A percentile compares a stretch with the other conserved stretches of the same genome.
Evolutionary conservation across 352 stramenopile genomes (phyloP).

Genomic region (Pythium aquatile): DNA sequence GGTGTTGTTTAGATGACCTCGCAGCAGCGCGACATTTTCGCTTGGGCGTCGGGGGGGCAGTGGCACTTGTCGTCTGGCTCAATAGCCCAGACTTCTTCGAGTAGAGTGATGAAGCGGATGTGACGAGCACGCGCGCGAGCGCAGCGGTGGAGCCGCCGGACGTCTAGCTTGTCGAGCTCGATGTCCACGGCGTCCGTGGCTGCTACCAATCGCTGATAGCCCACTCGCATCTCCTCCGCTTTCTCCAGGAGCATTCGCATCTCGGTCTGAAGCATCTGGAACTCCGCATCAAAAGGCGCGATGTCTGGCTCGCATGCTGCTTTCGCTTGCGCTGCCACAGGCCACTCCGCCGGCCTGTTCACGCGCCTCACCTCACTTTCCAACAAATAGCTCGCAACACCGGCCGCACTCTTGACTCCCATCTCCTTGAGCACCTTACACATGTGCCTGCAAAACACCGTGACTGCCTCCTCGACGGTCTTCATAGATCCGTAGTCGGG

Average conservation of each 20-base stretch:
- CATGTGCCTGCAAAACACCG: too few species aligned
- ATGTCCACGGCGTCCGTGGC: background rate
- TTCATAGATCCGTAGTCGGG: too few species aligned
- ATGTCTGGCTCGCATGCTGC: background rate
- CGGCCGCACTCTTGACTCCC: too few species aligned
- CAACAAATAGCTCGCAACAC: too few species aligned
- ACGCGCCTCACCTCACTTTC: too few species aligned
- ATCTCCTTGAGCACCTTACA: too few species aligned
- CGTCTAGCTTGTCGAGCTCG: constrained; percentile 13
- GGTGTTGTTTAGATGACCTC: background rate
- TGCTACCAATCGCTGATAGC: background rate
- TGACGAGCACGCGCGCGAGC: constrained; percentile 17
- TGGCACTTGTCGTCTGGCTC: constrained; percentile 2
- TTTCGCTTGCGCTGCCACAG: background rate
- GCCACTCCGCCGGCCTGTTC: too few species aligned
- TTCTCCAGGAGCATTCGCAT: constrained; percentile 9
- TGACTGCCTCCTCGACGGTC: background rate
- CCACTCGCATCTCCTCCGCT: background rate
- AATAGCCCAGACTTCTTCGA: constrained; percentile 21
- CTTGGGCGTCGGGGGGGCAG: background rate
- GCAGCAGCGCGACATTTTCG: background rate
- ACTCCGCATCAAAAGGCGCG: constrained; percentile 4
- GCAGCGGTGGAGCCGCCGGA: constrained; percentile 8
- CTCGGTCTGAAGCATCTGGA: constrained; percentile 11
- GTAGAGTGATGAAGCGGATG: constrained; percentile 11